Conservation (phyloP, 257 asterid species). For the Penstemon davidsonii region DNA sequence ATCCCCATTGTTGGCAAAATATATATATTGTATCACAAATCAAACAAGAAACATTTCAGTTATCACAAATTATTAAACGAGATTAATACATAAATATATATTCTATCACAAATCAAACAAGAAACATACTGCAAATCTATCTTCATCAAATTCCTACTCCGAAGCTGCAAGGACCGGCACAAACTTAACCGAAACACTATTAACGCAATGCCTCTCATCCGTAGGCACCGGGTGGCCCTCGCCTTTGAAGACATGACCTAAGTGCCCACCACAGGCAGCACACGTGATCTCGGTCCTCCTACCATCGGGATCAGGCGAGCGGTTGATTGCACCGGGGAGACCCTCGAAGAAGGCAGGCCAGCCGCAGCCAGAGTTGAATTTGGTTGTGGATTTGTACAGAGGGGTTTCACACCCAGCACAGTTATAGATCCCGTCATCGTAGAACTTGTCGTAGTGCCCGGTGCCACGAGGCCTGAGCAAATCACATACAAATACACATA, state of each 20-base stretch:
- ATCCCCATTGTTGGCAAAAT: too few relatives aligned
- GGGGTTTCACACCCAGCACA: conserved; percentile 73
- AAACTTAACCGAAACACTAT: conserved; percentile 73
- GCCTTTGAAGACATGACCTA: conserved; percentile 82
- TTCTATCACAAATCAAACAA: too few relatives aligned
- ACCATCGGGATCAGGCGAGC: conserved; percentile 75
- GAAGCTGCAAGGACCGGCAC: conserved; percentile 27
- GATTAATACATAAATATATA: too few relatives aligned
- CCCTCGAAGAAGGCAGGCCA: conserved; percentile 92
- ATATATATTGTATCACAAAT: too few relatives aligned
- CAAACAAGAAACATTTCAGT: too few relatives aligned
- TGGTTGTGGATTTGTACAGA: conserved; percentile 72
- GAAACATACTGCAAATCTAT: too few relatives aligned
- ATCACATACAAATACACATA: not conserved
- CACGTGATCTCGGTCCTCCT: conserved; percentile 86
- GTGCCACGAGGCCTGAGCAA: conserved; percentile 57
- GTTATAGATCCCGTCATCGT: conserved; percentile 54
- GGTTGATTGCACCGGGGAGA: conserved; percentile 61
- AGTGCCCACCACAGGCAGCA: conserved; percentile 71
- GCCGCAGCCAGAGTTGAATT: conserved; percentile 78
- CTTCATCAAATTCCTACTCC: not conserved
- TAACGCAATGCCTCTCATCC: conserved; percentile 79
- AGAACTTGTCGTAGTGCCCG: conserved; percentile 77
- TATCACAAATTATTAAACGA: too few relatives aligned
- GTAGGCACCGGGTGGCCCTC: conserved; percentile 66